Percentiles rank a stretch among this genome's conserved stretches.
Conservation (phyloP, 768 basidiomycete genomes). For the Xanthoconium stramineum region DNA sequence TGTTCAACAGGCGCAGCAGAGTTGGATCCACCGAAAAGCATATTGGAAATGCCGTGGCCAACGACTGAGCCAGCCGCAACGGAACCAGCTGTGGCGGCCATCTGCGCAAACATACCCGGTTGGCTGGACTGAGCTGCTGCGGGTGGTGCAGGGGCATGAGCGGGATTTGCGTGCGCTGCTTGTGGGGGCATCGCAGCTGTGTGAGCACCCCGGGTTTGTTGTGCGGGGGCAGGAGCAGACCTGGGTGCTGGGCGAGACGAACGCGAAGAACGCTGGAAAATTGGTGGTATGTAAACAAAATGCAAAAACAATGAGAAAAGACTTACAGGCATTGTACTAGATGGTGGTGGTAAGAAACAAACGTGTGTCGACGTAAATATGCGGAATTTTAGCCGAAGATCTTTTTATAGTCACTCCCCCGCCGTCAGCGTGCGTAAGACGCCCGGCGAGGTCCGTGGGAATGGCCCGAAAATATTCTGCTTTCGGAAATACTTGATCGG, state of each 20-base stretch:
- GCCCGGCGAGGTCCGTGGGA: slow-evolving; percentile 20
- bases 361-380: neutral
- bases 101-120: slow-evolving; percentile 77
- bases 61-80: slow-evolving; percentile 86
- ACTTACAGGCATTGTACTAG: slow-evolving; percentile 48
- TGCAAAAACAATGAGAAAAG: neutral
- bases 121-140: slow-evolving; percentile 38
- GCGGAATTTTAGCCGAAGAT: slow-evolving; percentile 13
- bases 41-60: slow-evolving; percentile 85
- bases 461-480: slow-evolving; percentile 1
- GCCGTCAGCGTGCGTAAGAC: slow-evolving; percentile 14
- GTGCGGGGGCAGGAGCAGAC: slow-evolving; percentile 49
- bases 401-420: slow-evolving; percentile 21
- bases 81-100: slow-evolving; percentile 89
- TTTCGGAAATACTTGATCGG: slow-evolving; percentile 11
- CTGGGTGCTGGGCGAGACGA: slow-evolving; percentile 59
- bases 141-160: slow-evolving; percentile 41
- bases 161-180: slow-evolving; percentile 41
- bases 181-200: slow-evolving; percentile 46
- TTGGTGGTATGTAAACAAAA: neutral
- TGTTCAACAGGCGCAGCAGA: slow-evolving; percentile 43
- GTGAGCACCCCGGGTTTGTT: slow-evolving; percentile 46
- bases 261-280: slow-evolving; percentile 69
- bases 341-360: slow-evolving; percentile 19
- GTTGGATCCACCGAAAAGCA: slow-evolving; percentile 79